Percentiles rank a stretch among this genome's conserved stretches.
Evolutionary conservation across 139 green algal species (phyloP).

Genomic region (Volvox africanus): DNA sequence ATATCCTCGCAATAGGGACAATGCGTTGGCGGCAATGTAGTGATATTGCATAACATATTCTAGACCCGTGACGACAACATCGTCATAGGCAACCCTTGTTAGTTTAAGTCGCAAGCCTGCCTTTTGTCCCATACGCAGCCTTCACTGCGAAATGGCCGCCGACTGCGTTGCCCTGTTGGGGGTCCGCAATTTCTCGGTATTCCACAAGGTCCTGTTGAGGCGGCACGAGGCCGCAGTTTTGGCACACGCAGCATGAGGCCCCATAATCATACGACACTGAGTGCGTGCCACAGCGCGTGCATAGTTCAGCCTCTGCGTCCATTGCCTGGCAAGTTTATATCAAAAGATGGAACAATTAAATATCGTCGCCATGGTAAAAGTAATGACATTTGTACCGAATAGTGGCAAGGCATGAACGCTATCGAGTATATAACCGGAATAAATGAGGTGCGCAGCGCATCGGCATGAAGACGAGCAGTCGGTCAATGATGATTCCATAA

Average conservation of each 20-base stretch:
- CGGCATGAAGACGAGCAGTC: not conserved
- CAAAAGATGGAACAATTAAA: too few relatives aligned
- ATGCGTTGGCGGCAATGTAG: too few relatives aligned
- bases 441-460: too few relatives aligned
- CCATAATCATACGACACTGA: slow-evolving; percentile 4
- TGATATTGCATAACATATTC: too few relatives aligned
- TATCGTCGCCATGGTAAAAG: too few relatives aligned
- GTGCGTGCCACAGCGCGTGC: not conserved
- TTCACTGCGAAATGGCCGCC: not conserved
- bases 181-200: not conserved
- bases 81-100: too few relatives aligned
- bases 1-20: too few relatives aligned
- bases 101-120: not conserved
- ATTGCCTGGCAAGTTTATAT: not conserved
- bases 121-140: not conserved
- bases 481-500: not conserved
- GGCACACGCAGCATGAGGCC: slow-evolving; percentile 42
- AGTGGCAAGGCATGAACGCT: too few relatives aligned
- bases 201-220: not conserved
- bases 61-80: too few relatives aligned
- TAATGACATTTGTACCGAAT: too few relatives aligned
- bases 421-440: too few relatives aligned
- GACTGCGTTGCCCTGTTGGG: not conserved
- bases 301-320: not conserved
- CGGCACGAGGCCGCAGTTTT: slow-evolving; percentile 40